Evolutionary conservation across 352 stramenopile genomes (phyloP).

Genomic region (Phytophthora europaea): DNA sequence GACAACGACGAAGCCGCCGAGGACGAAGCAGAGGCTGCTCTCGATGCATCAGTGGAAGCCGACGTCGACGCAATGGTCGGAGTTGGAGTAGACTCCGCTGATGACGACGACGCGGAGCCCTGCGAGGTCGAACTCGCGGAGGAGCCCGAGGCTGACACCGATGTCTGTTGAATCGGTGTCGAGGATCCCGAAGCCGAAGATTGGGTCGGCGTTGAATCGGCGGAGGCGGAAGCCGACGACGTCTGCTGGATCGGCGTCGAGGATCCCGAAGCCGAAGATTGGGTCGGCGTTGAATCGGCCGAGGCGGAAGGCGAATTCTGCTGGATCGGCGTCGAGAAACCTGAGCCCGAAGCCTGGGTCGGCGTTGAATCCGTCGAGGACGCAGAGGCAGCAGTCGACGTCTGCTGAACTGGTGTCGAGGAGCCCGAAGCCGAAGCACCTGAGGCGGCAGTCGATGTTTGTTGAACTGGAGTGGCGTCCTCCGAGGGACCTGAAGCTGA

Average conservation of each 20-base stretch:
- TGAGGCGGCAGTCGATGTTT: slow-evolving; percentile 2
- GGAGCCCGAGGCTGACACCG: slow-evolving; percentile 4
- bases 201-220: background rate
- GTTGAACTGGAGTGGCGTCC: background rate
- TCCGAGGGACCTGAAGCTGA: slow-evolving; percentile 1
- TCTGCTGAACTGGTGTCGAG: background rate
- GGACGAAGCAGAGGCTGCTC: slow-evolving; percentile 13
- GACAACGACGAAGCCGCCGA: background rate
- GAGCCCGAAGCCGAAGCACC: slow-evolving; percentile 4
- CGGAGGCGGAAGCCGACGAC: slow-evolving; percentile 1
- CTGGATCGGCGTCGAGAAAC: background rate
- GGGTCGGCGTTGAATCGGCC: background rate
- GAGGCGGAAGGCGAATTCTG: slow-evolving; percentile 12
- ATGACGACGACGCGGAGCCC: slow-evolving; percentile 9
- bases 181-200: background rate
- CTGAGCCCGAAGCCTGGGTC: background rate
- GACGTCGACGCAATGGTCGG: slow-evolving; percentile 16
- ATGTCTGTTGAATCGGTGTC: background rate
- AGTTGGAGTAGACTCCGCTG: slow-evolving; percentile 7
- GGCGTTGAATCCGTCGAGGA: slow-evolving; percentile 7
- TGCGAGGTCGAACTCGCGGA: background rate
- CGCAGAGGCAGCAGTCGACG: slow-evolving; percentile 2
- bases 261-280: slow-evolving; percentile 6
- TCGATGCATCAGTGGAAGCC: slow-evolving; percentile 6
- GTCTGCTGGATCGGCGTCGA: background rate